phyloP scores from a whole-genome alignment of 2,329 filamentous ascomycete species.

The Cercospora sp. region DNA sequence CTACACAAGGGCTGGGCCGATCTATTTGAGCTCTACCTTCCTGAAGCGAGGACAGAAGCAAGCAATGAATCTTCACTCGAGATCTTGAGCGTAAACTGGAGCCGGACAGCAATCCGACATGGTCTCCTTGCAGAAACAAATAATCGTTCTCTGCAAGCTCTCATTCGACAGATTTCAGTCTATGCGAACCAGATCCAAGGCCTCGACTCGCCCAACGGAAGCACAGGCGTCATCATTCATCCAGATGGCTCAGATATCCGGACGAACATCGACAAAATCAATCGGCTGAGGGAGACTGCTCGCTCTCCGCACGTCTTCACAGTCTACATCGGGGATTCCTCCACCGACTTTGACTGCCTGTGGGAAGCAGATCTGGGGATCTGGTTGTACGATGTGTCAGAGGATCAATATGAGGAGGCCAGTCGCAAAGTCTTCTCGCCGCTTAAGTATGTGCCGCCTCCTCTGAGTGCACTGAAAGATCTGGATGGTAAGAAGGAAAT shows the following conservation, averaged over 20 bases:
- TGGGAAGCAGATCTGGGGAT: slow-evolving; percentile 50
- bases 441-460: slow-evolving; percentile 24
- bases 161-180: slow-evolving; percentile 25
- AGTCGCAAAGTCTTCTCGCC: slow-evolving; percentile 30
- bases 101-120: slow-evolving; percentile 44
- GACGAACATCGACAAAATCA: slow-evolving; percentile 47
- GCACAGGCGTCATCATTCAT: slow-evolving; percentile 34
- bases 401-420: slow-evolving; percentile 16
- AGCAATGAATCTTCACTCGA: slow-evolving; percentile 27
- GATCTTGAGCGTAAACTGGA: slow-evolving; percentile 54
- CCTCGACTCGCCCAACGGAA: slow-evolving; percentile 30
- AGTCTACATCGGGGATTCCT: slow-evolving; percentile 52
- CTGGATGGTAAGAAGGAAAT: slow-evolving; percentile 1
- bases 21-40: slow-evolving; percentile 35
- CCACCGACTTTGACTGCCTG: slow-evolving; percentile 51
- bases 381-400: slow-evolving; percentile 36
- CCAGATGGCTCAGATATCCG: slow-evolving; percentile 34
- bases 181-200: slow-evolving; percentile 42
- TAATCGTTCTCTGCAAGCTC: slow-evolving; percentile 9
- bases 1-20: slow-evolving; percentile 42
- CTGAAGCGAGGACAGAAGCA: background rate
- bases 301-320: slow-evolving; percentile 22
- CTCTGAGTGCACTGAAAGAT: background rate
- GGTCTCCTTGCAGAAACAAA: slow-evolving; percentile 23
- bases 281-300: slow-evolving; percentile 26